Evolutionary conservation across 495 filamentous ascomycete species (phyloP).

Genomic region (Hypoxylon fragiforme): DNA sequence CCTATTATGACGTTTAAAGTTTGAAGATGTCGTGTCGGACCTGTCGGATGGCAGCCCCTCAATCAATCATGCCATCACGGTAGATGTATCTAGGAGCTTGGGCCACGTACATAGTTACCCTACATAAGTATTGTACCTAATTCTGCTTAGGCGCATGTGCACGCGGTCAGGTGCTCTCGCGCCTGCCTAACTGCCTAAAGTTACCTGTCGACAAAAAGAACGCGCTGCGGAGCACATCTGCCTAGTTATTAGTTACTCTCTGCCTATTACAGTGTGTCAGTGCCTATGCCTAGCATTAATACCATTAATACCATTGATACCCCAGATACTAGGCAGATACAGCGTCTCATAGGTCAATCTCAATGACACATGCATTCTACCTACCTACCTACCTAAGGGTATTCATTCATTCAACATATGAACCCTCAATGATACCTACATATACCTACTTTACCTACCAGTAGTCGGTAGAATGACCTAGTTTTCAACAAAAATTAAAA

Average conservation of each 20-base stretch:
- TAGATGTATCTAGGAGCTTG: slow-evolving; percentile 22
- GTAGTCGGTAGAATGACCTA: too few species aligned
- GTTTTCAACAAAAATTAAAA: too few species aligned
- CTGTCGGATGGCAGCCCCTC: slow-evolving; percentile 18
- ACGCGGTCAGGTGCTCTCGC: slow-evolving; percentile 34
- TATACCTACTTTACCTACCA: too few species aligned
- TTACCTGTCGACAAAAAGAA: too few species aligned
- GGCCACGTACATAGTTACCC: slow-evolving; percentile 20
- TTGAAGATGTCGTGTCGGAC: too few species aligned
- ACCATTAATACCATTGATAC: too few species aligned
- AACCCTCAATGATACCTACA: too few species aligned
- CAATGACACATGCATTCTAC: slow-evolving; percentile 6
- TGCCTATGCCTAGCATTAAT: neutral
- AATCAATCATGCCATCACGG: slow-evolving; percentile 24
- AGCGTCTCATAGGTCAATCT: slow-evolving; percentile 11
- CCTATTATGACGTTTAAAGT: slow-evolving; percentile 27
- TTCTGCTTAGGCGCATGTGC: slow-evolving; percentile 36
- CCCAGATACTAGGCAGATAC: slow-evolving; percentile 29
- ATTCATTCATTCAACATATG: too few species aligned
- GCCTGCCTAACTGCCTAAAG: slow-evolving; percentile 18
- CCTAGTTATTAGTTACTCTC: neutral
- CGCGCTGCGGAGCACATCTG: neutral
- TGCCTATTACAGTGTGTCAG: neutral
- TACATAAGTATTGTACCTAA: too few species aligned
- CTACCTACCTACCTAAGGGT: too few species aligned